Conservation (phyloP, 2,329 filamentous ascomycete species). For the Colletotrichum truncatum region DNA sequence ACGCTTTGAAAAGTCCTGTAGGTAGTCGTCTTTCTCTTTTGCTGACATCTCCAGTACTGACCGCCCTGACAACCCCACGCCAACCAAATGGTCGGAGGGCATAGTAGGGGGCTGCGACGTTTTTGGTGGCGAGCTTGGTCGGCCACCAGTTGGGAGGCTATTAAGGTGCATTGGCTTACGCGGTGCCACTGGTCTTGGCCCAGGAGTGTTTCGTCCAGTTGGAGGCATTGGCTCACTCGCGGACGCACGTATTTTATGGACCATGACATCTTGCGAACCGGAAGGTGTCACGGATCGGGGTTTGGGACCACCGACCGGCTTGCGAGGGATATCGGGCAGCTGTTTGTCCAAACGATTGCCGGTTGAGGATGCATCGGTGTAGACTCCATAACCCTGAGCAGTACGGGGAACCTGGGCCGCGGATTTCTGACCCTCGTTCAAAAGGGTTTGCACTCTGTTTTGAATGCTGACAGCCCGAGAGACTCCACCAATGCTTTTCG, state of each 20-base stretch:
- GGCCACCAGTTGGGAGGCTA: constrained; percentile 56
- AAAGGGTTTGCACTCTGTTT: constrained; percentile 84
- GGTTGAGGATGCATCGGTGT: constrained; percentile 66
- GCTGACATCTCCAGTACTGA: constrained; percentile 63
- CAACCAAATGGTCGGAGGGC: constrained; percentile 50
- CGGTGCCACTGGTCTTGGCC: constrained; percentile 60
- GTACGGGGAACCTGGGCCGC: constrained; percentile 69
- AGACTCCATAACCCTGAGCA: constrained; percentile 90
- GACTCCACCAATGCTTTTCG: constrained; percentile 65
- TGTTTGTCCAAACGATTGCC: constrained; percentile 48
- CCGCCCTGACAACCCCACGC: constrained; percentile 56
- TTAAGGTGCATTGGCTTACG: constrained; percentile 71
- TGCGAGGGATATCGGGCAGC: constrained; percentile 58
- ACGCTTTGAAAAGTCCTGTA: constrained; percentile 79
- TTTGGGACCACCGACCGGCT: constrained; percentile 53
- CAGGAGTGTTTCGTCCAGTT: constrained; percentile 33
- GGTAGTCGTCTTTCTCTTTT: constrained; percentile 72
- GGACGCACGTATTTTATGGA: constrained; percentile 31
- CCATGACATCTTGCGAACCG: constrained; percentile 28
- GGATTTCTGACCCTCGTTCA: constrained; percentile 79
- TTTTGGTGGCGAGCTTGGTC: constrained; percentile 56
- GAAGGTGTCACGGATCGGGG: constrained; percentile 39
- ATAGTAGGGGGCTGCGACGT: constrained; percentile 34
- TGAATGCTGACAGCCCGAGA: constrained; percentile 86
- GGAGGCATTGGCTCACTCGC: constrained; percentile 35